Percentiles rank a stretch among this genome's conserved stretches.
These are phyloP conservation scores for Aspergillus glaucus DNA, from an alignment of 2,329 filamentous ascomycete species.

Conservation along the genomic window DNA sequence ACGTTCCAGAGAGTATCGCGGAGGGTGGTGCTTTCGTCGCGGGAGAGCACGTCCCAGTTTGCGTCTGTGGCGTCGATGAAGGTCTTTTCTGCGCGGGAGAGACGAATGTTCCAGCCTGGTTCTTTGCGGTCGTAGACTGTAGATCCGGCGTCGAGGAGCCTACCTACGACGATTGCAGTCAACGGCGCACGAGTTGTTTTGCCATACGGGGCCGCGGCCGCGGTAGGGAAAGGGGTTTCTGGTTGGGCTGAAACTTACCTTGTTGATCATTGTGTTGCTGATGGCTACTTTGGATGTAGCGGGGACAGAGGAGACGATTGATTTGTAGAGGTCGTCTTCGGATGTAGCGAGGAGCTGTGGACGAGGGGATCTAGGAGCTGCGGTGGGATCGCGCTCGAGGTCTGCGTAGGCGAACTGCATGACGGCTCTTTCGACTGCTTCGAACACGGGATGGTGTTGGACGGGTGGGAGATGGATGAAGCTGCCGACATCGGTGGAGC, in stretches of 20 bases:
- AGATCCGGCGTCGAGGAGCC: constrained; percentile 30
- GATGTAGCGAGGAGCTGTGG: constrained; percentile 9
- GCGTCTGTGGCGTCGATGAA: constrained; percentile 23
- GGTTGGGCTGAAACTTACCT: constrained; percentile 12
- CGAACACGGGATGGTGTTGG: constrained; percentile 5
- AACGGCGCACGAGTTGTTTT: constrained; percentile 17
- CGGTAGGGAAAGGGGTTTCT: constrained; percentile 18
- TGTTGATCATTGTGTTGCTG: neutral
- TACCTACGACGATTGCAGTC: constrained; percentile 32
- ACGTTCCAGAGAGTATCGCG: constrained; percentile 16
- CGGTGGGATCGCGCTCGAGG: constrained; percentile 24
- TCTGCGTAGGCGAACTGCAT: constrained; percentile 20
- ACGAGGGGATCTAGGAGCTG: constrained; percentile 9
- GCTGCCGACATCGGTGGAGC: neutral
- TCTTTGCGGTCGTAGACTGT: constrained; percentile 24
- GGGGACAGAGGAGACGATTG: constrained; percentile 11
- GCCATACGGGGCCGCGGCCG: constrained; percentile 27
- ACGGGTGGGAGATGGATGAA: neutral
- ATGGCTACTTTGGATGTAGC: constrained; percentile 15
- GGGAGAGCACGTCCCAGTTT: constrained; percentile 23
- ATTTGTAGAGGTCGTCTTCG: constrained; percentile 10
- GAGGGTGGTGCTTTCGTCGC: constrained; percentile 5
- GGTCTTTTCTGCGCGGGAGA: constrained; percentile 14
- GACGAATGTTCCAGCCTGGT: constrained; percentile 7
- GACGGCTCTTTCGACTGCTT: constrained; percentile 20